These are phyloP conservation scores for Pyricularia grisea DNA, from an alignment of 2,329 filamentous ascomycete species.

Conservation along the genomic window DNA sequence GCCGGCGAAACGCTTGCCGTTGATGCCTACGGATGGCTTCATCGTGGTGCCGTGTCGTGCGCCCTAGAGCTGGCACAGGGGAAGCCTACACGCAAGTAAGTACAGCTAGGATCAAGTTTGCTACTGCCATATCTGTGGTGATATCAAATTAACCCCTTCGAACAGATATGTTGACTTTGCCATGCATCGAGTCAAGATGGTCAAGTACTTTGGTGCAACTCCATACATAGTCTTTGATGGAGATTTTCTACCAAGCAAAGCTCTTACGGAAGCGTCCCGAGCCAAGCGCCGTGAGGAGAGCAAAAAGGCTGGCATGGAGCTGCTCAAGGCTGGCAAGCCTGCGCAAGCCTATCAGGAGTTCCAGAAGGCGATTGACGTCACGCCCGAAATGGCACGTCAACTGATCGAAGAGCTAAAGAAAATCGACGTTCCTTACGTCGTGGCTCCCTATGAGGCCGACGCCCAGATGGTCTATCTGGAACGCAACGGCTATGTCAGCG, in stretches of 20 bases:
- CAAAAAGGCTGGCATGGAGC: conserved; percentile 64
- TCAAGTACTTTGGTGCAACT: conserved; percentile 85
- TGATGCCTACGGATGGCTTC: conserved; percentile 96
- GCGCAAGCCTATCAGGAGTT: conserved; percentile 76
- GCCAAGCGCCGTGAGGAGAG: conserved; percentile 68
- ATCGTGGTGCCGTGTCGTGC: conserved; percentile 83
- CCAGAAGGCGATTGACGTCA: conserved; percentile 92
- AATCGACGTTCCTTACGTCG: conserved; percentile 72
- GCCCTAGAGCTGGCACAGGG: conserved; percentile 83
- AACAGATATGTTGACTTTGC: conserved; percentile 82
- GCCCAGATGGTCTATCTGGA: conserved; percentile 95
- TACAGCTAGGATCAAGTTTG: conserved; percentile 7
- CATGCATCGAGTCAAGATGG: conserved; percentile 86
- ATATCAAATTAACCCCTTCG: background rate
- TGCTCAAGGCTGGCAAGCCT: conserved; percentile 72
- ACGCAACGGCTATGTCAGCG: conserved; percentile 70
- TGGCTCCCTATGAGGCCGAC: conserved; percentile 95
- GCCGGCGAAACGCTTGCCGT: conserved; percentile 84
- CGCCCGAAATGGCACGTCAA: conserved; percentile 86
- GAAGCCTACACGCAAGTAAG: conserved; percentile 79
- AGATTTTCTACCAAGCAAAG: conserved; percentile 89
- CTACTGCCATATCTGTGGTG: too few species aligned
- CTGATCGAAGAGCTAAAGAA: conserved; percentile 88
- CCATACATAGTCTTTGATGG: conserved; percentile 96
- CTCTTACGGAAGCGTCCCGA: conserved; percentile 71